Conservation (phyloP, 1,284 basidiomycete genomes). For the Apiotrichum domesticum region DNA sequence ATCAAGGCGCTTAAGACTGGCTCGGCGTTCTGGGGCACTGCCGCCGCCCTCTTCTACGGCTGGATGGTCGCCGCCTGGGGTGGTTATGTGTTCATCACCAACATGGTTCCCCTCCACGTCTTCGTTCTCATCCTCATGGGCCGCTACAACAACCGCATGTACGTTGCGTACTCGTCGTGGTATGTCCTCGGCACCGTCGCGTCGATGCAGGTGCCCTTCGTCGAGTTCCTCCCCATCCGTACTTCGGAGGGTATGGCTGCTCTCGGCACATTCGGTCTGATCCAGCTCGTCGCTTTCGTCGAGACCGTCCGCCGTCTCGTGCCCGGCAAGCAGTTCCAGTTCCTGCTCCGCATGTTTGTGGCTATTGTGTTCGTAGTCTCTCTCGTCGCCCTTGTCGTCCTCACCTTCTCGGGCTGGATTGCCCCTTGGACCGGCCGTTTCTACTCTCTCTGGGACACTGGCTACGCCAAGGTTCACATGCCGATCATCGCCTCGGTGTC, state of each 20-base stretch:
- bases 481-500: slow-evolving; percentile 99
- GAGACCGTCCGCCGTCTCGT: slow-evolving; percentile 84
- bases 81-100: slow-evolving; percentile 99
- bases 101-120: slow-evolving; percentile 97
- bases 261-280: slow-evolving; percentile 89
- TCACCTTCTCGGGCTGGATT: slow-evolving; percentile 93
- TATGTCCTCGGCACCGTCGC: slow-evolving; percentile 95
- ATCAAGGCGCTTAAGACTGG: slow-evolving; percentile 94
- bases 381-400: slow-evolving; percentile 61
- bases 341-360: slow-evolving; percentile 65
- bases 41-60: slow-evolving; percentile 94
- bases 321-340: slow-evolving; percentile 87
- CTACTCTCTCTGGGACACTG: slow-evolving; percentile 99
- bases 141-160: slow-evolving; percentile 85
- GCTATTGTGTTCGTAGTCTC: slow-evolving; percentile 68
- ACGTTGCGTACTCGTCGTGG: slow-evolving; percentile 94
- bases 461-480: slow-evolving; percentile 86
- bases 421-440: slow-evolving; percentile 99
- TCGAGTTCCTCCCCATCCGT: slow-evolving; percentile 96
- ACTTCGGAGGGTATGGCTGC: slow-evolving; percentile 99
- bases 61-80: slow-evolving; percentile 99
- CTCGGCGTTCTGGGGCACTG: slow-evolving; percentile 82
- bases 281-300: slow-evolving; percentile 93
- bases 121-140: slow-evolving; percentile 94
- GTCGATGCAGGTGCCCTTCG: slow-evolving; percentile 99